These are phyloP conservation scores for Linum usitatissimum DNA, from an alignment of 345 rosid genomes.

Conservation along the genomic window DNA sequence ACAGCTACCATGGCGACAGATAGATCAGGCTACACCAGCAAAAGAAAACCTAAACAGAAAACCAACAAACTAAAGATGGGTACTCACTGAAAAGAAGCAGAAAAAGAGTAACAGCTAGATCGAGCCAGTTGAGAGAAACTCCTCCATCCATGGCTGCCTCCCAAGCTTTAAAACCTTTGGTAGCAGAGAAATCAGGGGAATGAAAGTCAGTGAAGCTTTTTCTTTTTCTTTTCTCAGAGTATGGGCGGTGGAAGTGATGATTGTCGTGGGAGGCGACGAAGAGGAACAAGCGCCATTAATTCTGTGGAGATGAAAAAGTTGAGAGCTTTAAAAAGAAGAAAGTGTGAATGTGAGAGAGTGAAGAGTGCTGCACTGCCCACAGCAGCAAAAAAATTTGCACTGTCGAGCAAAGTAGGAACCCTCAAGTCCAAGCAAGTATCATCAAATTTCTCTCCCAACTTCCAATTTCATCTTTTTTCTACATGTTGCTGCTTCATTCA, in stretches of 20 bases:
- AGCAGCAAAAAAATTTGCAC: too few relatives aligned
- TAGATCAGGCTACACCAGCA: constrained; percentile 25
- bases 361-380: constrained; percentile 13
- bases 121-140: constrained; percentile 18
- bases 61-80: constrained; percentile 9
- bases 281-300: not conserved
- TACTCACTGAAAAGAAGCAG: constrained; percentile 32
- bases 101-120: constrained; percentile 19
- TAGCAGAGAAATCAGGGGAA: not conserved
- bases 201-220: not conserved
- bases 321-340: not conserved
- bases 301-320: not conserved
- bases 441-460: not conserved
- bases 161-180: not conserved
- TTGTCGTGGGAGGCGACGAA: constrained; percentile 6
- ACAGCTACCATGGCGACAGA: constrained; percentile 8
- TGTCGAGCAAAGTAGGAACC: too few relatives aligned
- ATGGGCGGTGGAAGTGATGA: not conserved
- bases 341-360: constrained; percentile 8
- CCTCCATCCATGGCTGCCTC: constrained; percentile 29
- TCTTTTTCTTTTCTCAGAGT: not conserved
- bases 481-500: too few relatives aligned
- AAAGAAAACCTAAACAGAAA: constrained; percentile 16
- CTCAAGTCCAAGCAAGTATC: not conserved
- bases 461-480: not conserved